phyloP scores from a whole-genome alignment of 192 early-diverging fungal genomes.

The Linnemannia hyalina region DNA sequence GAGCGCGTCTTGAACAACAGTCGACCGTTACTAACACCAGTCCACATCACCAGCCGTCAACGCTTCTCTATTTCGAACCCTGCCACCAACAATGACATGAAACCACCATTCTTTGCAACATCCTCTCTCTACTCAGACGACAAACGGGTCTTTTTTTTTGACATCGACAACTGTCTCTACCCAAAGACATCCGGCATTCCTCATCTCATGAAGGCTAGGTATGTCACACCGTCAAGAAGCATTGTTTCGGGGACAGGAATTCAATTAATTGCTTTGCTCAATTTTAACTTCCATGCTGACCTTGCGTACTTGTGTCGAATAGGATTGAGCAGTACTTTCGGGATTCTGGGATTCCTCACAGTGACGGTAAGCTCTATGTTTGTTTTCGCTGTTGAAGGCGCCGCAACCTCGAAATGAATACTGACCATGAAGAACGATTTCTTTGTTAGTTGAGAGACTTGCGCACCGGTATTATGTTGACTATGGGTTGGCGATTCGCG shows the following conservation, averaged over 20 bases:
- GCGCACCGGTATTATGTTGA: conserved; percentile 75
- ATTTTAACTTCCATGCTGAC: not conserved
- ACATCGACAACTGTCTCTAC: conserved; percentile 87
- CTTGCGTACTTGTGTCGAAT: not conserved
- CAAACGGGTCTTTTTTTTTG: conserved; percentile 78
- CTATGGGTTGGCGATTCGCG: conserved; percentile 80
- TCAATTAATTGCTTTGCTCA: not conserved
- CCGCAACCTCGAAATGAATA: not conserved
- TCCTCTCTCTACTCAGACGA: not conserved
- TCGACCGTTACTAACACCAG: not conserved
- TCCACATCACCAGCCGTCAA: not conserved
- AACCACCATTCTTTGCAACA: not conserved
- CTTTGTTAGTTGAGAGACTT: conserved; percentile 52
- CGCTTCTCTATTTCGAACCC: not conserved
- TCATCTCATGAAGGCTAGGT: conserved; percentile 67
- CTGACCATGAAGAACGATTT: not conserved
- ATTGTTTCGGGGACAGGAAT: too few relatives aligned
- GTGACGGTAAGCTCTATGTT: conserved; percentile 45
- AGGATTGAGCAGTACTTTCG: conserved; percentile 74
- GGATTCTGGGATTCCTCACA: conserved; percentile 68
- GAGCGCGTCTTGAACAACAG: not conserved
- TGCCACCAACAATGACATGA: not conserved
- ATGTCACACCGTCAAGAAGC: not conserved
- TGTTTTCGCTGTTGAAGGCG: too few relatives aligned
- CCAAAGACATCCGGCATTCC: conserved; percentile 64